Base-by-base conservation (phyloP, 352 stramenopile species). In the Phytophthora citricola region DNA sequence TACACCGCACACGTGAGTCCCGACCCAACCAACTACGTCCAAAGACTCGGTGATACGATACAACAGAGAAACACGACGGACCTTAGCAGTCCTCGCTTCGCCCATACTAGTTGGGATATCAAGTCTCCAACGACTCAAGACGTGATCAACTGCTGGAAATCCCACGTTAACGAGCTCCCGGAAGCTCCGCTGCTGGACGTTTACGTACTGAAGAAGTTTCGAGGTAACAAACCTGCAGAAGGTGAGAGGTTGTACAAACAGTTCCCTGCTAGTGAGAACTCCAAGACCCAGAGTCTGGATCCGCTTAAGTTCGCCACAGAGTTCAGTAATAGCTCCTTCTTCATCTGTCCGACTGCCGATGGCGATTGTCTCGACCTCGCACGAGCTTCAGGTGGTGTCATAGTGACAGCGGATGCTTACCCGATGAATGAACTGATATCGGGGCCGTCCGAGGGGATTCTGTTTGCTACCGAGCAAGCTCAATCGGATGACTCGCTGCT, bases 361-460 rank as follows among this genome's bases (percentile, higher is more conserved):
- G 79, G 79, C 39, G 79, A 90, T 63, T 86, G 80, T 63, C 76
- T 90, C 54, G 83, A 85, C 44, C 77, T 87, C 12, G 81, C 76
- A 11, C 73, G 77, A 24, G 79, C 81, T 5, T 53, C 75, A 1
- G 70, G 79, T 3, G 75, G 64, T 4, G 63, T 89, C 5, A 70
- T 90, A 9, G 48, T 90, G 31, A 76, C 79, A 4, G 75, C 73
- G 0, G 67, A 87, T 53, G 61, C 59, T 8, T 76, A 76, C 14
- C 81, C 81, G 26, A 90, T 87, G 81, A 89, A 87, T 57, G 81
- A 90, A 48, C 52, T 86, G 15, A 31, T 81, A 26, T 58, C 51
- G 14, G 46, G 29, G 11, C 39, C 44, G 3, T 48, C 32, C 0
- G 52, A 65, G 10, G 69, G 54, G 10, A 20, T 77, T 27, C 15